A percentile compares a stretch with the other conserved stretches of the same genome.
Evolutionary conservation across 1,284 basidiomycete species (phyloP).

Genomic region (Melampsora americana): DNA sequence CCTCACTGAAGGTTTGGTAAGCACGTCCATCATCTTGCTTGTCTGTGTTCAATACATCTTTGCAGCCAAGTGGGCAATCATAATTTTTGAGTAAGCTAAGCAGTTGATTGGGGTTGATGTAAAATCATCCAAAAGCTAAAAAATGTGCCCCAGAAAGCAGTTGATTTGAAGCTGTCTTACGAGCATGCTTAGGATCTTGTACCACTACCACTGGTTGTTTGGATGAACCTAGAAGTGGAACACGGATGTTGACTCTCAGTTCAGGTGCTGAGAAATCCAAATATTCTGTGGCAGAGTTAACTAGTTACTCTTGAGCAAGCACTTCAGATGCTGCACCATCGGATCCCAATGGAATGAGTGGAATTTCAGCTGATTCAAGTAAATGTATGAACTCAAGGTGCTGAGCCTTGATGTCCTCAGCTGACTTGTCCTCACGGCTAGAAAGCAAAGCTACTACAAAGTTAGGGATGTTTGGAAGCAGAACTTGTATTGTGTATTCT

Average conservation of each 20-base stretch:
- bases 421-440: neutral
- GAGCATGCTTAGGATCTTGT: slow-evolving; percentile 16
- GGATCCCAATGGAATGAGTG: neutral
- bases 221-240: slow-evolving; percentile 2
- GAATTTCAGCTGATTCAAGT: neutral
- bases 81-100: neutral
- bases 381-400: neutral
- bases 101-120: slow-evolving; percentile 11
- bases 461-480: neutral
- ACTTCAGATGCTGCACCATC: slow-evolving; percentile 7
- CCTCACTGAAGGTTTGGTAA: slow-evolving; percentile 7
- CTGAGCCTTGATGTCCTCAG: neutral
- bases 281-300: neutral
- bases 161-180: slow-evolving; percentile 10
- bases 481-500: slow-evolving; percentile 7
- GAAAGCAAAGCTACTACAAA: neutral
- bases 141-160: slow-evolving; percentile 8
- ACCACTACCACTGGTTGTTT: slow-evolving; percentile 1
- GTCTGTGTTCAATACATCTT: slow-evolving; percentile 12
- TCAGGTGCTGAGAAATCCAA: neutral
- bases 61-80: neutral
- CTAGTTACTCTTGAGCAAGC: neutral
- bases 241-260: neutral
- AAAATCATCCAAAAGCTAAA: slow-evolving; percentile 11
- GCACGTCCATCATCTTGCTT: too few relatives aligned